Conservation (phyloP, 306 rosid genomes). For the Pyrus bretschneideri region DNA sequence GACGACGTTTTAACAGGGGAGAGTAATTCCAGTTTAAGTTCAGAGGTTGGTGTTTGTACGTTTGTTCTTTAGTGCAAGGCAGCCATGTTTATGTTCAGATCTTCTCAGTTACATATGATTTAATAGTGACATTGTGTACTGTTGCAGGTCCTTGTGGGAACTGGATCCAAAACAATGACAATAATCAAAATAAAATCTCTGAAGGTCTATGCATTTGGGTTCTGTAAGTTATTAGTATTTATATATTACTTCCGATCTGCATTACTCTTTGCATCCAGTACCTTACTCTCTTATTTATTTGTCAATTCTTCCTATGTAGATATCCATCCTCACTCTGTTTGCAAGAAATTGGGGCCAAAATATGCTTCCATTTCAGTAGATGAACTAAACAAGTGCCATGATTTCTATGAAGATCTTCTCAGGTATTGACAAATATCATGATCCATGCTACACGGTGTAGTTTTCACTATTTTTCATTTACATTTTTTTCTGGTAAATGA, state of each 20-base stretch:
- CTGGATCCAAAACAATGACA: constrained; percentile 79
- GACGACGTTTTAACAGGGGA: constrained; percentile 41
- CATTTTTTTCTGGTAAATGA: not conserved
- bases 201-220: constrained; percentile 90
- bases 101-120: not conserved
- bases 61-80: not conserved
- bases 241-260: constrained; percentile 6
- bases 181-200: constrained; percentile 74
- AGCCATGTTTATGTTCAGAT: constrained; percentile 3
- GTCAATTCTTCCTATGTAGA: constrained; percentile 35
- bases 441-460: not conserved
- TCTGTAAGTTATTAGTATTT: constrained; percentile 61
- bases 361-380: constrained; percentile 65
- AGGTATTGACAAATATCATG: constrained; percentile 40
- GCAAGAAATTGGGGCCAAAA: constrained; percentile 85
- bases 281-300: not conserved
- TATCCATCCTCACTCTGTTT: constrained; percentile 70
- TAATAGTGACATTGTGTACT: not conserved
- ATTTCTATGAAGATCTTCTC: constrained; percentile 84
- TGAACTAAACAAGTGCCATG: constrained; percentile 49
- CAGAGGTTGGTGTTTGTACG: constrained; percentile 55
- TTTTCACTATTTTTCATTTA: not conserved
- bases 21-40: constrained; percentile 40
- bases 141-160: constrained; percentile 87
- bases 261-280: constrained; percentile 5